phyloP scores from a whole-genome alignment of 306 rosid genomes.

The Spatholobus suberectus region DNA sequence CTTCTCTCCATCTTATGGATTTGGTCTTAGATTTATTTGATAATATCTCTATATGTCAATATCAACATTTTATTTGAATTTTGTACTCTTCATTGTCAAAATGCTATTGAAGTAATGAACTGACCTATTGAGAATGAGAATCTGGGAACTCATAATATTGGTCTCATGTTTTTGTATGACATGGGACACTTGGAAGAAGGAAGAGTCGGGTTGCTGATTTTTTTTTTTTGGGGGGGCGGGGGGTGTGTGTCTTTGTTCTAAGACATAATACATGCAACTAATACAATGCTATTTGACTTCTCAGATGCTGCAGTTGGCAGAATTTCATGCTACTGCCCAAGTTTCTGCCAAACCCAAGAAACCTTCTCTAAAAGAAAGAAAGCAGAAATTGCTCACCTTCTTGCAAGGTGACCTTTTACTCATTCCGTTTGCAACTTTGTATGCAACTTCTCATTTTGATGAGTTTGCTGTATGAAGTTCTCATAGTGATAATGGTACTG shows the following conservation, averaged over 20 bases:
- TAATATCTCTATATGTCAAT: neutral
- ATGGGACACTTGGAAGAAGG: neutral
- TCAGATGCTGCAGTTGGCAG: conserved; percentile 99
- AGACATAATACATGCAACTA: conserved; percentile 13
- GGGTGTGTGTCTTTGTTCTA: neutral
- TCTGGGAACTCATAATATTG: conserved; percentile 15
- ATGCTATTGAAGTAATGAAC: conserved; percentile 22
- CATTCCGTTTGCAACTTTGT: conserved; percentile 33
- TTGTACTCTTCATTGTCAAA: conserved; percentile 25
- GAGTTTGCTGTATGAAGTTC: conserved; percentile 38
- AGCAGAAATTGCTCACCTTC: conserved; percentile 86
- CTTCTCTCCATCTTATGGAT: neutral
- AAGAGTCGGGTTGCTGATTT: neutral
- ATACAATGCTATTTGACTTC: conserved; percentile 43
- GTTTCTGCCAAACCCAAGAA: conserved; percentile 81
- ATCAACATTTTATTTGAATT: conserved; percentile 26
- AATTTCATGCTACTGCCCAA: conserved; percentile 76
- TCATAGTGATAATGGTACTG: conserved; percentile 17
- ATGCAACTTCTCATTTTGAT: conserved; percentile 27
- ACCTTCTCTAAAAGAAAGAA: conserved; percentile 88
- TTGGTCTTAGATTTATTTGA: conserved; percentile 19
- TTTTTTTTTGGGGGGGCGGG: neutral
- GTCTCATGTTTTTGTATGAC: neutral
- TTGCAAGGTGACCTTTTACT: conserved; percentile 74
- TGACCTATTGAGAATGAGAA: conserved; percentile 22